These are phyloP conservation scores for Cryptococcus jaspeensis DNA, from an alignment of 1,284 basidiomycete genomes.

Conservation along the genomic window DNA sequence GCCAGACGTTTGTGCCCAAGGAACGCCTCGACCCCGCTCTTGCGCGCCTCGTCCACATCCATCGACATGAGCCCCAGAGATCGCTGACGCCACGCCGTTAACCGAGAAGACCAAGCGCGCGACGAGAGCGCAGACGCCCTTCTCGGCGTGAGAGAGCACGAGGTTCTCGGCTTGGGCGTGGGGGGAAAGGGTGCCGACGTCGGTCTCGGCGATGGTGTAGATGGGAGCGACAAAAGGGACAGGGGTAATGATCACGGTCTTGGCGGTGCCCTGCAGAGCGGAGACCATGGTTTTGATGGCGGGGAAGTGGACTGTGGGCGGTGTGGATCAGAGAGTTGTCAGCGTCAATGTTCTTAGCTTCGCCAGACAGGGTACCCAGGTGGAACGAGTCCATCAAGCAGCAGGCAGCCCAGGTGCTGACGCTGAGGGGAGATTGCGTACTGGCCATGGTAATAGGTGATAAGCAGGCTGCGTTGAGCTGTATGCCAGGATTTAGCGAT, in stretches of 20 bases:
- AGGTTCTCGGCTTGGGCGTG: slow-evolving; percentile 12
- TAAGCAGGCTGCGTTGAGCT: too few species aligned
- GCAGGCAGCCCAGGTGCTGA: too few species aligned
- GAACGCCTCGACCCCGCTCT: slow-evolving; percentile 19
- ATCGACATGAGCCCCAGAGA: slow-evolving; percentile 16
- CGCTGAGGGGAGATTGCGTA: too few species aligned
- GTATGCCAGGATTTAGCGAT: too few species aligned
- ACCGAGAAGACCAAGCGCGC: slow-evolving; percentile 26
- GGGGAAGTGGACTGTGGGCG: slow-evolving; percentile 9
- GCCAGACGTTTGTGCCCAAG: slow-evolving; percentile 22
- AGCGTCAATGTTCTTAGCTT: neutral
- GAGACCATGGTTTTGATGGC: slow-evolving; percentile 21
- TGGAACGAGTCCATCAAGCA: too few species aligned
- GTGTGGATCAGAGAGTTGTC: too few species aligned
- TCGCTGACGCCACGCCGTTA: slow-evolving; percentile 26
- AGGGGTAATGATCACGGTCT: slow-evolving; percentile 21
- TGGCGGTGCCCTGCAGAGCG: slow-evolving; percentile 26
- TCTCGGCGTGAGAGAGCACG: neutral
- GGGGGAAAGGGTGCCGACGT: neutral
- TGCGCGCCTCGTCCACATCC: slow-evolving; percentile 13
- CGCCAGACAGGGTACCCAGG: too few species aligned
- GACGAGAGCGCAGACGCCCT: slow-evolving; percentile 19
- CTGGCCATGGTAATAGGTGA: too few species aligned
- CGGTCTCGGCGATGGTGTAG: slow-evolving; percentile 2
- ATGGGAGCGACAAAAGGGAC: neutral